Conservation (phyloP, 371 early-diverging fungal species). For the Mucor sp. region DNA sequence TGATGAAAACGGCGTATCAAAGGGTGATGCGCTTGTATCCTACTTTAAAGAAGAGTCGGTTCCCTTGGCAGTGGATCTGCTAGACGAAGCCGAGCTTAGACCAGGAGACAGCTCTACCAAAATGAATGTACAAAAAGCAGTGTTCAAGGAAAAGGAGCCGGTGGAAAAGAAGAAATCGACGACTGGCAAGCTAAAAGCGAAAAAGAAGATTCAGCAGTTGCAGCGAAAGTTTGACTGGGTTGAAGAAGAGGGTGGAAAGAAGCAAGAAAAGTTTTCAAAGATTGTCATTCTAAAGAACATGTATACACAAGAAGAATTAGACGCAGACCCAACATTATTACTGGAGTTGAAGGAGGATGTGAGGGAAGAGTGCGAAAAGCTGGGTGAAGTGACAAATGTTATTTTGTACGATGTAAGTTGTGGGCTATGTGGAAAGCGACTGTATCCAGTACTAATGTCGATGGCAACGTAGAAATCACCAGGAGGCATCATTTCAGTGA, state of each 20-base stretch:
- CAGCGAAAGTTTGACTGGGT: constrained; percentile 93
- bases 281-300: constrained; percentile 92
- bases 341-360: constrained; percentile 94
- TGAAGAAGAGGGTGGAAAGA: constrained; percentile 76
- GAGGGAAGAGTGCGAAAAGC: constrained; percentile 87
- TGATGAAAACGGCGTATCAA: constrained; percentile 65
- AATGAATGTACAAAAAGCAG: constrained; percentile 73
- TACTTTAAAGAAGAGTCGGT: constrained; percentile 92
- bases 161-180: constrained; percentile 38
- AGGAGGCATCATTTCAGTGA: constrained; percentile 88
- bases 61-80: constrained; percentile 74
- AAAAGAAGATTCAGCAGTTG: constrained; percentile 75
- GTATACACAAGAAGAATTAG: constrained; percentile 89
- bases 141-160: constrained; percentile 65
- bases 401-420: constrained; percentile 80
- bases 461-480: constrained; percentile 61
- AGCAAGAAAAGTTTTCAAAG: constrained; percentile 73
- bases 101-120: constrained; percentile 56
- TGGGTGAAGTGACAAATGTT: constrained; percentile 93
- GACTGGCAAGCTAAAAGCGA: constrained; percentile 61
- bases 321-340: constrained; percentile 84
- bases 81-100: constrained; percentile 87
- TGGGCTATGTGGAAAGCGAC: background rate
- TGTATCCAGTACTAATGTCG: background rate
- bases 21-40: constrained; percentile 92